Evolutionary conservation across 2,329 filamentous ascomycete genomes (phyloP).

Genomic region (Aureobasidium sp.): DNA sequence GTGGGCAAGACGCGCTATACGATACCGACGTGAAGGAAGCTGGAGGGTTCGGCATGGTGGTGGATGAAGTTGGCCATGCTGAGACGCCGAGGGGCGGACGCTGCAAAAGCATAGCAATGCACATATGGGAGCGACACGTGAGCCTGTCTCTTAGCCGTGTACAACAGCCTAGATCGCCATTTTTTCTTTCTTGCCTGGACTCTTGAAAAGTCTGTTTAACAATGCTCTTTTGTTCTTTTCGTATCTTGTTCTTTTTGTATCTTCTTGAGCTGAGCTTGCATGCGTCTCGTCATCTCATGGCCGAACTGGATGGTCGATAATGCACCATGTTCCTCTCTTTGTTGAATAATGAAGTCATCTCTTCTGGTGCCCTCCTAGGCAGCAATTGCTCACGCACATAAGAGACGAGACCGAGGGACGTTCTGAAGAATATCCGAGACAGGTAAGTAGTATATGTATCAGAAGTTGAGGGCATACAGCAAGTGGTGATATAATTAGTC

Average conservation of each 20-base stretch:
- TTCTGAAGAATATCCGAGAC: too few species aligned
- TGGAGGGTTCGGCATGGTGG: constrained; percentile 1
- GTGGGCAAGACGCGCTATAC: not conserved
- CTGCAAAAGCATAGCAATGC: constrained; percentile 7
- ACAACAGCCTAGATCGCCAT: constrained; percentile 15
- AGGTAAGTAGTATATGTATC: too few species aligned
- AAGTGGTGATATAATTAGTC: too few species aligned
- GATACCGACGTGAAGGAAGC: constrained; percentile 5
- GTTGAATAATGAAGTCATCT: too few species aligned
- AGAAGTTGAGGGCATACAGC: too few species aligned
- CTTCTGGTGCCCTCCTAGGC: too few species aligned
- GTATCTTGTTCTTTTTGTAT: not conserved
- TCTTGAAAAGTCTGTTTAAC: constrained; percentile 5
- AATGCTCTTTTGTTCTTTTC: not conserved
- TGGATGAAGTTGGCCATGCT: not conserved
- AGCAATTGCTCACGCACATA: too few species aligned
- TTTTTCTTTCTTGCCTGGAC: constrained; percentile 7
- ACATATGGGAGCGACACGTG: constrained; percentile 6
- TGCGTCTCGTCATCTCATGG: not conserved
- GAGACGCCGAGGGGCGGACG: constrained; percentile 6
- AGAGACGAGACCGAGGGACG: too few species aligned
- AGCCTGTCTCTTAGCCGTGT: constrained; percentile 12
- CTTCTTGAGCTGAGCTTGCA: not conserved
- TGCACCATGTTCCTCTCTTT: not conserved
- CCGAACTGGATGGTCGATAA: not conserved